Base-by-base conservation (phyloP, 176 grass and related monocot genomes). In the Poa pratensis region DNA sequence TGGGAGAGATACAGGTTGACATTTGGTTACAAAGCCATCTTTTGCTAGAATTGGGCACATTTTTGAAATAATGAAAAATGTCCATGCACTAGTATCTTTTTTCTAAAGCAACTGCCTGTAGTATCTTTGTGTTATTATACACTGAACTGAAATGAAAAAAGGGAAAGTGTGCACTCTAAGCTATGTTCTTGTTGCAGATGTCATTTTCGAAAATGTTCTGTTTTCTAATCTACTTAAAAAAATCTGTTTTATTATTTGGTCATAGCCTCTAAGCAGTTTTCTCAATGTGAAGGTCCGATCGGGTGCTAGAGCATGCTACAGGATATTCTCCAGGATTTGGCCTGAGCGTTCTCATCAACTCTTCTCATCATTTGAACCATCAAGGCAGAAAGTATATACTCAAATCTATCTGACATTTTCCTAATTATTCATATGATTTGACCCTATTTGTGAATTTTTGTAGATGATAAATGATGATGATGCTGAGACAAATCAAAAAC, bases 321-420 rank as follows among this genome's bases (percentile, higher is more conserved):
- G 84, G 80, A 89, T 92, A 84, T 98, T 94, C 77, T 91, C 93
- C 40, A 94, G 86, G 85, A 94, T 88, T 27, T 98, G 96, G 96
- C 96, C 91, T 59, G 89, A 95, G 50, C 88, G 89, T 9, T 94
- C 96, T 1, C 67, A 75, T 83, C 89, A 80, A 18, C 84, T 98
- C 34, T 95, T 95, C 84, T 90, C 83, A 76, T 98, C 93, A 61
- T 95, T 98, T 82, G 93, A 98, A 87, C 87, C 91, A 81, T 86
- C 86, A 15, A 98, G 87, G 60, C 93, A 98, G 80, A 94, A 92
- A 87, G 96, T 98, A 94, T 74, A 69, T 73, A 78, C 27, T 87
- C 80, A 69, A 85, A 78, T 23, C 83, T 87, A 53, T 68, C 9
- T 55, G 51, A 18, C 30, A 57, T 65, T 61, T 80, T 5, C 49